Base-by-base conservation (phyloP, 108 stramenopile genomes). In the Cyclostephanos invisitatus region DNA sequence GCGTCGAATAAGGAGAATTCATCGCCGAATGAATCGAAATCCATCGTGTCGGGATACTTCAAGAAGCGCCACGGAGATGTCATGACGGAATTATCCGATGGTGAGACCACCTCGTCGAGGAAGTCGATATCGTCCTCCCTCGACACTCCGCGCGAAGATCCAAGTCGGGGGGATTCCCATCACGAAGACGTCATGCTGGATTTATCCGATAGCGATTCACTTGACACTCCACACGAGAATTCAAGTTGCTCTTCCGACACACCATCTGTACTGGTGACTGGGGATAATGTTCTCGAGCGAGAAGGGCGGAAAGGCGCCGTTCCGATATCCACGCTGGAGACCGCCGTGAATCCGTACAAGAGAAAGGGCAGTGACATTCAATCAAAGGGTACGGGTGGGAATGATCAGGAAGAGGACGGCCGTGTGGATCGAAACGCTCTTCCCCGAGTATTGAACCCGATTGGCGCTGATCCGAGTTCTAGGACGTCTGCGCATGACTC, bases 341-440 rank as follows among this genome's bases (percentile, higher is more conserved):
- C 35, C 3, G 2, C 35, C 18, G 6, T n/a, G 56, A 70, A 61
- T 50, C 59, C 69, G 18, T 61, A 70, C 58, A 29, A 70, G 47
- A 70, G 60, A 32, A 46, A 70, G 35, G 2, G 44, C 15, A 14
- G 17, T 17, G 15, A 46, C 17, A n/a, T 50, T 27, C 60, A 27
- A 48, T 18, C 60, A n/a, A 56, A 28, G 60, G 38, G 36, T 47
- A 53, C n/a, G 25, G 21, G 29, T 7, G 47, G 47, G 29, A 54
- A 27, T 12, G 22, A 25, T 29, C 18, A 61, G 44, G 12, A 15
- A 14, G 14, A 46, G 14, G 17, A 0, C 12, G 1, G 42, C 25
- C 2, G 14, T 40, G 54, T 40, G n/a, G 28, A 56, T 38, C 49
- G 37, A 37, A 54, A 44, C 7, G 38, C 18, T 24, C 36, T 2